phyloP scores from a whole-genome alignment of 495 filamentous ascomycete genomes.

The Chaetomium fimeti region DNA sequence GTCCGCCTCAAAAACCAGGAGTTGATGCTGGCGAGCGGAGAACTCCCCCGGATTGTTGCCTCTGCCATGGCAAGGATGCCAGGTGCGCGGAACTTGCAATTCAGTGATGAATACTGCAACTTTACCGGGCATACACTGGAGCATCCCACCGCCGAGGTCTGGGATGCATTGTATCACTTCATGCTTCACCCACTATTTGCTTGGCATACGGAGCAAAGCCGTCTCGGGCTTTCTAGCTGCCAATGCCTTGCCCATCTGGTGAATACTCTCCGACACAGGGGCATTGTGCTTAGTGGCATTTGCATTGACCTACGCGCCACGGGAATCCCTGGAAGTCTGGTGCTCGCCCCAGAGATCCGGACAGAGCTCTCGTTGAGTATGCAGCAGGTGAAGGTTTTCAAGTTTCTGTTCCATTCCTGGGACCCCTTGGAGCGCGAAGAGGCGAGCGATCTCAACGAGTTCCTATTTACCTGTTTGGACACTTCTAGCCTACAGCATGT shows the following conservation, averaged over 20 bases:
- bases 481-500: constrained; percentile 7
- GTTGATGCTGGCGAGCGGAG: not conserved
- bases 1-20: constrained; percentile 9
- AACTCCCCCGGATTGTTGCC: not conserved
- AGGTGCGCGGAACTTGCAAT: not conserved
- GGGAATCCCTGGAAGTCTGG: not conserved
- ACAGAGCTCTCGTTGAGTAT: constrained; percentile 13
- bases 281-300: not conserved
- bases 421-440: not conserved
- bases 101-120: not conserved
- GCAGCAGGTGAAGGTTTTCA: constrained; percentile 8
- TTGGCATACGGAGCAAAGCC: not conserved
- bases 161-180: not conserved
- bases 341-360: not conserved
- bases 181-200: constrained; percentile 8
- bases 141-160: not conserved
- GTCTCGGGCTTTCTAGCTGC: constrained; percentile 2
- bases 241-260: constrained; percentile 6
- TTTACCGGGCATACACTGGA: not conserved
- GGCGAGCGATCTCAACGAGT: constrained; percentile 6
- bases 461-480: constrained; percentile 15
- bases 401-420: not conserved
- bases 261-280: not conserved
- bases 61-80: constrained; percentile 20
- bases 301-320: not conserved